Evolutionary conservation across 148 eudicot genomes (phyloP).

Genomic region (Heliosperma pusillum): DNA sequence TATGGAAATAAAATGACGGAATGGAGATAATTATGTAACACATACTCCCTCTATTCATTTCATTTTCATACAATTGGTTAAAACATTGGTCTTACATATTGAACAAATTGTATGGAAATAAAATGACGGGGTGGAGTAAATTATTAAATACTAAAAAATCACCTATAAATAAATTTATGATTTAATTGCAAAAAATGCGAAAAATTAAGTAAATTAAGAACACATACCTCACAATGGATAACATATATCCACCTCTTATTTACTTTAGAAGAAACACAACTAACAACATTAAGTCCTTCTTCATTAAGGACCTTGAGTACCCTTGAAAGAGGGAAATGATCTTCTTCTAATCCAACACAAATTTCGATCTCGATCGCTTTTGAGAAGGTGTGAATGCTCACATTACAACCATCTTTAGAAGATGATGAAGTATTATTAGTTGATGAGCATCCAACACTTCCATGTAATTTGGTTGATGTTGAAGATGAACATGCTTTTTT

Average conservation of each 20-base stretch:
- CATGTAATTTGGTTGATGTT: conserved; percentile 8
- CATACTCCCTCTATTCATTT: no score
- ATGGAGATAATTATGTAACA: background rate
- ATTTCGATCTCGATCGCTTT: conserved; percentile 28
- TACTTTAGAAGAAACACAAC: conserved; percentile 37
- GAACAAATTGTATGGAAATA: background rate
- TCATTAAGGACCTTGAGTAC: conserved; percentile 30
- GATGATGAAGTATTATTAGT: conserved; percentile 11
- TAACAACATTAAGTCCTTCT: conserved; percentile 38
- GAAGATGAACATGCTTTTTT: conserved; percentile 12
- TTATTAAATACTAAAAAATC: no score
- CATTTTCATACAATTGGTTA: no score
- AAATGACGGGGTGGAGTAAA: background rate
- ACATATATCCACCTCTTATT: conserved; percentile 33
- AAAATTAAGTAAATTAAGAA: background rate
- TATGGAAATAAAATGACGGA: no score
- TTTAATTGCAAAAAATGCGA: background rate
- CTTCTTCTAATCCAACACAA: conserved; percentile 10
- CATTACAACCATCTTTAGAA: conserved; percentile 20
- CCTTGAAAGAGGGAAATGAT: conserved; percentile 39
- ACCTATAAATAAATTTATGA: no score
- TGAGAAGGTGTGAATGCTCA: conserved; percentile 25
- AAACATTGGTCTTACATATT: background rate
- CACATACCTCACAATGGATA: conserved; percentile 47
- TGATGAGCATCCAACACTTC: conserved; percentile 8